These are phyloP conservation scores for Auricularia cornea DNA, from an alignment of 768 basidiomycete species.

Conservation along the genomic window DNA sequence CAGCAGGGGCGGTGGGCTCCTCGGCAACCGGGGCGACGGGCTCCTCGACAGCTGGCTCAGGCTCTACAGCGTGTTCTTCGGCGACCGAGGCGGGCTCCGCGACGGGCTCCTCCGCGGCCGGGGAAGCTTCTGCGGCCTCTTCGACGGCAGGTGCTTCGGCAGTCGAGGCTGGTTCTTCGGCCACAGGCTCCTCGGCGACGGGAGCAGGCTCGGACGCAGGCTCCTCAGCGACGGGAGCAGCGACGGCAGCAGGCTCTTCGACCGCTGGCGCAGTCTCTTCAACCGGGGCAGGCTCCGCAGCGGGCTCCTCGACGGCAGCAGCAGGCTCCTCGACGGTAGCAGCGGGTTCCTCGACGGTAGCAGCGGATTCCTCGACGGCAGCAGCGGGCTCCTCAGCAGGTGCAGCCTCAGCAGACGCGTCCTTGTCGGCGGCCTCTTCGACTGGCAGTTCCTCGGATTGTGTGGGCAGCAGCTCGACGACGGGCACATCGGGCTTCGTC, in stretches of 20 bases:
- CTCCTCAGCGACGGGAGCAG: neutral
- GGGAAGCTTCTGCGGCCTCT: too few relatives aligned
- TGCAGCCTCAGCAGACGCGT: neutral
- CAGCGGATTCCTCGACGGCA: neutral
- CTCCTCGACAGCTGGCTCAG: neutral
- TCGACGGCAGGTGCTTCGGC: neutral
- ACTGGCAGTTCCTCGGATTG: neutral
- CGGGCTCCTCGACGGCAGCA: neutral
- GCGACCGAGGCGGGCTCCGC: neutral
- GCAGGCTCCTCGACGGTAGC: neutral
- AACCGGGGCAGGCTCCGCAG: neutral
- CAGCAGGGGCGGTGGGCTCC: neutral
- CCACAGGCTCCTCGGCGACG: neutral
- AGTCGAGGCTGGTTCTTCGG: neutral
- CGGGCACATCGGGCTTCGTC: neutral
- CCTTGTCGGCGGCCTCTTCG: neutral
- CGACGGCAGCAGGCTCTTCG: neutral
- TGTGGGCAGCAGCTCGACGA: neutral
- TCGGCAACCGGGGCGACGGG: too few relatives aligned
- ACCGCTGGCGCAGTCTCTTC: neutral
- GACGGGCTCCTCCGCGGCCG: neutral
- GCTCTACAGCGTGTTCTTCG: neutral
- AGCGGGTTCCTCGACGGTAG: slow-evolving; percentile 1
- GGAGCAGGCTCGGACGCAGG: neutral
- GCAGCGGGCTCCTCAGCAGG: neutral